Percentiles rank a stretch among this genome's conserved stretches.
These are phyloP conservation scores for Leonotis leonurus DNA, from an alignment of 257 asterid species.

Conservation along the genomic window DNA sequence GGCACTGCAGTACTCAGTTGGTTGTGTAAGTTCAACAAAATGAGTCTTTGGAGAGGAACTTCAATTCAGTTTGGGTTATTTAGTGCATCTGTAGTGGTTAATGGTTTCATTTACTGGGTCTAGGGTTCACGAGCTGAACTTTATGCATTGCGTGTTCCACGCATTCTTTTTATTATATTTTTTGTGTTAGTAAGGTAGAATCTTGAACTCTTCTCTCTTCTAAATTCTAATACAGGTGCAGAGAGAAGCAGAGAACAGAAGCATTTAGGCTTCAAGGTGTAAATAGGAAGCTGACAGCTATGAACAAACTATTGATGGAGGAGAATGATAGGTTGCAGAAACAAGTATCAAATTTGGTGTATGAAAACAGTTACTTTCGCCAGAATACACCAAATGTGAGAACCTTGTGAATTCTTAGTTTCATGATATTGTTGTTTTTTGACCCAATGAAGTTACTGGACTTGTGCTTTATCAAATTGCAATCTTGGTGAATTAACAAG, in stretches of 20 bases:
- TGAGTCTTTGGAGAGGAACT: background rate
- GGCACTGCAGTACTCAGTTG: background rate
- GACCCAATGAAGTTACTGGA: background rate
- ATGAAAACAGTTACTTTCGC: constrained; percentile 75
- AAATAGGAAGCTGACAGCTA: constrained; percentile 82
- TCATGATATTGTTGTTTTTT: background rate
- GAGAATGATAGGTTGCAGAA: constrained; percentile 89
- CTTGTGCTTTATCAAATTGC: background rate
- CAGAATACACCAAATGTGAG: constrained; percentile 59
- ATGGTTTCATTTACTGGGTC: background rate
- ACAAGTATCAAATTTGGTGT: constrained; percentile 82
- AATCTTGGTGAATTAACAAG: background rate
- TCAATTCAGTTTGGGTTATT: background rate
- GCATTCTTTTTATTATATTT: background rate
- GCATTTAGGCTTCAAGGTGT: constrained; percentile 77
- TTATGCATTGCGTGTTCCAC: background rate
- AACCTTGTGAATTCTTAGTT: background rate
- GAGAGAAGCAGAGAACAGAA: constrained; percentile 92
- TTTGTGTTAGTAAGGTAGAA: background rate
- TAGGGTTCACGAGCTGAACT: background rate
- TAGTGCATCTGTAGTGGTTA: background rate
- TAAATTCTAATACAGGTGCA: constrained; percentile 67
- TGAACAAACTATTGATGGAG: constrained; percentile 88
- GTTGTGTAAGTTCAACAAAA: background rate
- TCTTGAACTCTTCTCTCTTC: background rate